These are phyloP conservation scores for Phyllachora maydis DNA, from an alignment of 2,329 filamentous ascomycete species.

Conservation along the genomic window DNA sequence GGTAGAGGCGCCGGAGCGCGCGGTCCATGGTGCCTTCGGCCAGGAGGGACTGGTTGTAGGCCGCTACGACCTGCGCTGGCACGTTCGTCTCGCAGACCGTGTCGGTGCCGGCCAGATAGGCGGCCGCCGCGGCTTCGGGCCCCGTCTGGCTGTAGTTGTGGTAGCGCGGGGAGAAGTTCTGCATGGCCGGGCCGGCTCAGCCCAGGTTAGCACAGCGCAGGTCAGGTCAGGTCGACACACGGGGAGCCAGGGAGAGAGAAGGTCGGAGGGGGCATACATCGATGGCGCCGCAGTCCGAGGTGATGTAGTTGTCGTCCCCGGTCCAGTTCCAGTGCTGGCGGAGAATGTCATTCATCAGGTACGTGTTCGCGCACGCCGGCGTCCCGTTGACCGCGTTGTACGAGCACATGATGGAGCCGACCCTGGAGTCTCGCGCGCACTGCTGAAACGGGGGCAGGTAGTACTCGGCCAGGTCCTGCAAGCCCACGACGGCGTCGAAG, in stretches of 20 bases:
- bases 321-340: constrained; percentile 14
- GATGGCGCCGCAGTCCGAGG: constrained; percentile 6
- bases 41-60: constrained; percentile 8
- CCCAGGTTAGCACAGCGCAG: neutral
- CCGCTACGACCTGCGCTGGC: constrained; percentile 5
- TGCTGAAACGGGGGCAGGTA: constrained; percentile 45
- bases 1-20: constrained; percentile 11
- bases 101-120: constrained; percentile 6
- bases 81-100: constrained; percentile 7
- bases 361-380: constrained; percentile 20
- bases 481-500: constrained; percentile 26
- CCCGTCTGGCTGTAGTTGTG: constrained; percentile 6
- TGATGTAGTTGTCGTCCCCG: constrained; percentile 6
- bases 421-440: constrained; percentile 35
- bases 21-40: constrained; percentile 9
- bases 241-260: too few relatives aligned
- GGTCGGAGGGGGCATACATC: too few relatives aligned
- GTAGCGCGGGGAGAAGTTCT: constrained; percentile 2
- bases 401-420: constrained; percentile 38
- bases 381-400: constrained; percentile 47
- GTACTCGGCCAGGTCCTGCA: constrained; percentile 46
- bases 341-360: constrained; percentile 38
- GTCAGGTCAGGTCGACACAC: too few relatives aligned
- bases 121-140: constrained; percentile 5
- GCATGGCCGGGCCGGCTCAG: neutral